Evolutionary conservation across 2,329 filamentous ascomycete genomes (phyloP).

Genomic region (Colletotrichum gigasporum): DNA sequence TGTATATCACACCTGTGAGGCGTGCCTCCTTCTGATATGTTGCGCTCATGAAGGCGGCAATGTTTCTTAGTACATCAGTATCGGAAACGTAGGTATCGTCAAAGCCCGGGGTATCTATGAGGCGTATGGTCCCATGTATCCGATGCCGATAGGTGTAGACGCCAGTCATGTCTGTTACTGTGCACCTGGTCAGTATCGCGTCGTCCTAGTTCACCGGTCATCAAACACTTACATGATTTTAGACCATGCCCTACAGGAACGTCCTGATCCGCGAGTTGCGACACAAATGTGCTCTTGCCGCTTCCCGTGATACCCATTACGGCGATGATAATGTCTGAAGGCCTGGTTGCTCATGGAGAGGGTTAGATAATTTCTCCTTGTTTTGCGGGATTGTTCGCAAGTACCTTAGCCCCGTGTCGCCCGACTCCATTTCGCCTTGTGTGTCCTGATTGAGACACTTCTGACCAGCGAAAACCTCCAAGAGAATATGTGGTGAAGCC

Average conservation of each 20-base stretch:
- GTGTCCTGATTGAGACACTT: too few species aligned
- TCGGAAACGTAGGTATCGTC: slow-evolving; percentile 50
- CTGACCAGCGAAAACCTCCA: too few species aligned
- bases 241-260: slow-evolving; percentile 35
- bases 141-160: background rate
- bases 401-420: too few species aligned
- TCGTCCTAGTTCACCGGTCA: background rate
- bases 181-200: background rate
- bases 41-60: slow-evolving; percentile 43
- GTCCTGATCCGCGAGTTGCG: slow-evolving; percentile 20
- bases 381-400: too few species aligned
- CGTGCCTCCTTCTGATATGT: slow-evolving; percentile 37
- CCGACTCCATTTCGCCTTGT: too few species aligned
- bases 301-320: slow-evolving; percentile 36
- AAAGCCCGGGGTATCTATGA: slow-evolving; percentile 55
- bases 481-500: too few species aligned
- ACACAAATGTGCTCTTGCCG: slow-evolving; percentile 42
- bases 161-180: background rate
- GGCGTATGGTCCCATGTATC: slow-evolving; percentile 8
- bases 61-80: slow-evolving; percentile 48
- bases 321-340: background rate
- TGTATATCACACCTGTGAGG: slow-evolving; percentile 49
- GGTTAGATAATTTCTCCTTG: too few species aligned
- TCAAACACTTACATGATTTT: background rate
- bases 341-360: too few species aligned